Percentiles rank a stretch among this genome's conserved stretches.
phyloP scores from a whole-genome alignment of 129 eudicot genomes.

The Sambucus nigra region DNA sequence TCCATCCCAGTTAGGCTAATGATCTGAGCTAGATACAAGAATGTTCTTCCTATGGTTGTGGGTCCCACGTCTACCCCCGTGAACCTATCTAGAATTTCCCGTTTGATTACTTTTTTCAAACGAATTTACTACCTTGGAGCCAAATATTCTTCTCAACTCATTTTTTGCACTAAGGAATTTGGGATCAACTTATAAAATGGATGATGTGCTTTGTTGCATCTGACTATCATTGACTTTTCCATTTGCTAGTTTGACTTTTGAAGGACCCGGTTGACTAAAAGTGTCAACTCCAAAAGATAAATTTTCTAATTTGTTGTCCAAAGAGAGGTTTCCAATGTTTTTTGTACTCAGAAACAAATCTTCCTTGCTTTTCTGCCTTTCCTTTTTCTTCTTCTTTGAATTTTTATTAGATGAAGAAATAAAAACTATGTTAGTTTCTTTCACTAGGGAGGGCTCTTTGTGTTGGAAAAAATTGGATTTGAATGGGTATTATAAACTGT shows the following conservation, averaged over 20 bases:
- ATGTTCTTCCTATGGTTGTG: slow-evolving; percentile 47
- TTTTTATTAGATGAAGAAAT: slow-evolving; percentile 29
- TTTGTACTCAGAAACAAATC: slow-evolving; percentile 17
- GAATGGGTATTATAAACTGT: too few species aligned
- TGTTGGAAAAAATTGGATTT: too few species aligned
- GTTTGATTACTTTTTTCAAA: slow-evolving; percentile 51
- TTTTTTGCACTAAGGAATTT: slow-evolving; percentile 72
- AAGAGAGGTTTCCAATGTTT: slow-evolving; percentile 30
- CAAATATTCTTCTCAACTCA: slow-evolving; percentile 80
- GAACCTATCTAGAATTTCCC: slow-evolving; percentile 60
- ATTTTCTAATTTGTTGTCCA: too few species aligned
- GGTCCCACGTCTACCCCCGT: slow-evolving; percentile 63
- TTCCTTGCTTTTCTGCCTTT: slow-evolving; percentile 56
- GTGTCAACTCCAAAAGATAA: too few species aligned
- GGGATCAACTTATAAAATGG: slow-evolving; percentile 74
- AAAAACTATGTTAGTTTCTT: slow-evolving; percentile 16
- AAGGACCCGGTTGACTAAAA: slow-evolving; percentile 14
- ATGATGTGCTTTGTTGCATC: slow-evolving; percentile 24
- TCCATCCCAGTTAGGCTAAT: slow-evolving; percentile 98
- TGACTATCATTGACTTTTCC: slow-evolving; percentile 13
- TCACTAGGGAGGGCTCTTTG: slow-evolving; percentile 10
- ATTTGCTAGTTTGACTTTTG: too few species aligned
- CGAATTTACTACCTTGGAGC: too few species aligned
- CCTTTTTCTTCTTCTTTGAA: slow-evolving; percentile 84
- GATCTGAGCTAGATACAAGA: slow-evolving; percentile 64